Evolutionary conservation across 2,329 filamentous ascomycete species (phyloP).

Genomic region (Triangularia verruculosa): DNA sequence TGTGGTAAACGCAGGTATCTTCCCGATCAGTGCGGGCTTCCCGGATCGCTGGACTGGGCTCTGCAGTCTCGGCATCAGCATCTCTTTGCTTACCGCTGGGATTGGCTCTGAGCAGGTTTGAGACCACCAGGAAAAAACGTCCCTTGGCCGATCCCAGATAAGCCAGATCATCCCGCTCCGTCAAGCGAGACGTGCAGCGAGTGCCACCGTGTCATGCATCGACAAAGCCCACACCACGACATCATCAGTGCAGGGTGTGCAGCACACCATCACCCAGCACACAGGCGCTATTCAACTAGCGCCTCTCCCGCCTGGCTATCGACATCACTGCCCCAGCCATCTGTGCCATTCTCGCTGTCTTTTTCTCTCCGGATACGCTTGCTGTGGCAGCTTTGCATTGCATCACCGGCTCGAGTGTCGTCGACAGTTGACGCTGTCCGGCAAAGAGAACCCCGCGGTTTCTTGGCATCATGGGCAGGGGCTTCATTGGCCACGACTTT

Average conservation of each 20-base stretch:
- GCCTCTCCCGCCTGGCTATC: not conserved
- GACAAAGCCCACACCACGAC: not conserved
- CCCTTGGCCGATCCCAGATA: slow-evolving; percentile 15
- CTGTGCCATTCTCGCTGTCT: not conserved
- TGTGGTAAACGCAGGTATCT: not conserved
- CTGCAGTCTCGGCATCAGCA: slow-evolving; percentile 6
- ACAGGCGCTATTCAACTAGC: not conserved
- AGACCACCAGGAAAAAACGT: slow-evolving; percentile 1
- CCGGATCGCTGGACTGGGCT: slow-evolving; percentile 2
- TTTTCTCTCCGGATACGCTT: not conserved
- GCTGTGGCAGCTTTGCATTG: not conserved
- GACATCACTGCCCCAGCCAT: not conserved
- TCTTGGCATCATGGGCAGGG: slow-evolving; percentile 4
- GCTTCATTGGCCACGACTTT: slow-evolving; percentile 15
- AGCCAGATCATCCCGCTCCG: slow-evolving; percentile 13
- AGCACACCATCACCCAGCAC: not conserved
- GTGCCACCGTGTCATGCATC: slow-evolving; percentile 18
- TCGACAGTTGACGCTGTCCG: not conserved
- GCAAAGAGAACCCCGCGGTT: slow-evolving; percentile 10
- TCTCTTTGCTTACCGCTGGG: not conserved
- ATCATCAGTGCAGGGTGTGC: slow-evolving; percentile 9
- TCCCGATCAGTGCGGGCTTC: not conserved
- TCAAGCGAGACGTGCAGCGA: not conserved
- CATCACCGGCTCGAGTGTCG: not conserved
- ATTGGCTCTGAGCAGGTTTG: not conserved